Conservation (phyloP, 768 basidiomycete species). For the Mycena galericulata region DNA sequence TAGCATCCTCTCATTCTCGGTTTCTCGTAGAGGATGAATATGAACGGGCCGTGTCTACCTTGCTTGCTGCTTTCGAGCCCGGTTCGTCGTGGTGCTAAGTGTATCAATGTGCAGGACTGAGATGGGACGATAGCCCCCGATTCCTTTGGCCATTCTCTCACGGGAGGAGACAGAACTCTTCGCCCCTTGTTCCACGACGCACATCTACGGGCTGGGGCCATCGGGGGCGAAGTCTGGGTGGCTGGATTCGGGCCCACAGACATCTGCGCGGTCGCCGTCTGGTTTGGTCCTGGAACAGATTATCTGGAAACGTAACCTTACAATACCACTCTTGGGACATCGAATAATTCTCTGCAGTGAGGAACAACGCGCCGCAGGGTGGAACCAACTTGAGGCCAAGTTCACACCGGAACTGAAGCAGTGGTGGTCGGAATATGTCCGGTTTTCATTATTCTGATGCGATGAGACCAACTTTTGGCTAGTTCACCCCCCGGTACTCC, state of each 20-base stretch:
- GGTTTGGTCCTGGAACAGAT: slow-evolving; percentile 29
- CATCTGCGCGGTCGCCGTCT: slow-evolving; percentile 31
- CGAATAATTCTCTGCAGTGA: slow-evolving; percentile 3
- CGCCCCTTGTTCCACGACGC: slow-evolving; percentile 16
- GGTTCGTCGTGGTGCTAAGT: not conserved
- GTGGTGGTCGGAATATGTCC: slow-evolving; percentile 33
- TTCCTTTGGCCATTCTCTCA: slow-evolving; percentile 49
- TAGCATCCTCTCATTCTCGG: not conserved
- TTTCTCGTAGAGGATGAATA: slow-evolving; percentile 11
- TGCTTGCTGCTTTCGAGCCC: slow-evolving; percentile 7
- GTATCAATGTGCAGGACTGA: not conserved
- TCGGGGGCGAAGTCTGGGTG: slow-evolving; percentile 33
- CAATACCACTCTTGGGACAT: not conserved
- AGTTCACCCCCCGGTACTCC: slow-evolving; percentile 20
- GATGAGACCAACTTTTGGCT: not conserved
- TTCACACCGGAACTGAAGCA: slow-evolving; percentile 24
- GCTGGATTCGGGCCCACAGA: slow-evolving; percentile 24
- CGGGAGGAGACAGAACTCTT: slow-evolving; percentile 34
- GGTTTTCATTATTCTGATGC: not conserved
- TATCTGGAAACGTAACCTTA: slow-evolving; percentile 25
- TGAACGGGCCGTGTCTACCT: not conserved
- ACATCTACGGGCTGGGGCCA: slow-evolving; percentile 6
- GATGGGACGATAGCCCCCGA: not conserved
- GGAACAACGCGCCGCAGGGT: slow-evolving; percentile 32
- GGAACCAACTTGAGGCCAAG: slow-evolving; percentile 1